Conservation (phyloP, 768 basidiomycete genomes). For the Phlegmacium glaucopus region DNA sequence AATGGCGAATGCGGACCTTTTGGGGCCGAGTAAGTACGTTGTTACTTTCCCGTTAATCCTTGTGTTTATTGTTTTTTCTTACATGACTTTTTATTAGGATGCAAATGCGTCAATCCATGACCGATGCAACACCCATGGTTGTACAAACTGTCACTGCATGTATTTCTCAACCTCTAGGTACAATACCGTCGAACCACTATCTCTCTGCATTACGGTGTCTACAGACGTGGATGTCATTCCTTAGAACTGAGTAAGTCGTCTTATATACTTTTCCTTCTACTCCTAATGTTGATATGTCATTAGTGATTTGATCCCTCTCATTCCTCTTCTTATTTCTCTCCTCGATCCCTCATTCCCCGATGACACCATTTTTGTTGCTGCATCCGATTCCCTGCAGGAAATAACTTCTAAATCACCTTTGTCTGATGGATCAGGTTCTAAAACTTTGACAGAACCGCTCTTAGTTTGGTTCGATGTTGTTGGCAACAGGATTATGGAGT, state of each 20-base stretch:
- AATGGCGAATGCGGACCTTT: constrained; percentile 67
- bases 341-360: constrained; percentile 54
- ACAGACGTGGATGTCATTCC: constrained; percentile 74
- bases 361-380: constrained; percentile 53
- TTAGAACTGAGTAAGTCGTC: constrained; percentile 60
- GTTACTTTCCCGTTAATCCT: not conserved
- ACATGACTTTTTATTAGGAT: constrained; percentile 36
- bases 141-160: constrained; percentile 62
- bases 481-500: constrained; percentile 45
- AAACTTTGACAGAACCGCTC: constrained; percentile 79
- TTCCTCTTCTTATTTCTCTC: constrained; percentile 61
- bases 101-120: constrained; percentile 62
- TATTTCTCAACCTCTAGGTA: constrained; percentile 37
- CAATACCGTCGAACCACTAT: constrained; percentile 43
- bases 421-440: constrained; percentile 63
- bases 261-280: not conserved
- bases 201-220: constrained; percentile 75
- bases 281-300: not conserved
- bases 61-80: not conserved
- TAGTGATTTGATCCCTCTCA: constrained; percentile 69
- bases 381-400: constrained; percentile 74
- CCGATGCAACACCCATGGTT: constrained; percentile 68
- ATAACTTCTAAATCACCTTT: constrained; percentile 74
- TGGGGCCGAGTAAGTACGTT: constrained; percentile 70
- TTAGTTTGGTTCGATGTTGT: constrained; percentile 69